A percentile compares a stretch with the other conserved stretches of the same genome.
Conservation (phyloP, 2,329 filamentous ascomycete genomes). For the Exutisphaerella laricina region DNA sequence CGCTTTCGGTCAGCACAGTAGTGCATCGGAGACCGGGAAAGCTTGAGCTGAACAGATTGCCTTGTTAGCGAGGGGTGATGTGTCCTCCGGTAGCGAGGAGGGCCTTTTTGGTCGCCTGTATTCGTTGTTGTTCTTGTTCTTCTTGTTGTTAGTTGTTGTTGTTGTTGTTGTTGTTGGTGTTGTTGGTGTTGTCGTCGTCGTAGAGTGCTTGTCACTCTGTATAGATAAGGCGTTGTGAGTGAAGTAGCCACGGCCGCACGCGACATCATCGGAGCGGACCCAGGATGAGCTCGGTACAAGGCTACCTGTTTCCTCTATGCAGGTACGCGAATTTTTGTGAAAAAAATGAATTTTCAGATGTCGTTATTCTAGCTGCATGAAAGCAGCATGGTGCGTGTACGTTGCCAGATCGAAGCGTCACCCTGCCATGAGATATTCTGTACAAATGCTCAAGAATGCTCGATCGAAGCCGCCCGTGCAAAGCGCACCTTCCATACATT, state of each 20-base stretch:
- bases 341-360: not conserved
- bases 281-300: slow-evolving; percentile 4
- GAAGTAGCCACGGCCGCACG: no score
- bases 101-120: no score
- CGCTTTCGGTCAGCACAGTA: not conserved
- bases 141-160: no score
- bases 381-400: slow-evolving; percentile 7
- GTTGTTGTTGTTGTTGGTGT: no score
- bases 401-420: slow-evolving; percentile 8
- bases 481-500: slow-evolving; percentile 3
- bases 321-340: slow-evolving; percentile 2
- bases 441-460: slow-evolving; percentile 14
- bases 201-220: no score
- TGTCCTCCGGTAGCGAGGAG: no score
- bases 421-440: slow-evolving; percentile 16
- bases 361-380: no score
- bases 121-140: no score
- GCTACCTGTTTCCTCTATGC: slow-evolving; percentile 1
- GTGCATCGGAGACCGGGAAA: not conserved
- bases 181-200: no score
- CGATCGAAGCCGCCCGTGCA: not conserved
- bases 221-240: no score
- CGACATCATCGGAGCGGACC: not conserved
- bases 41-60: not conserved
- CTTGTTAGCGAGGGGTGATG: not conserved